These are phyloP conservation scores for Nepenthes gracilis DNA, from an alignment of 148 eudicot genomes.

Conservation along the genomic window DNA sequence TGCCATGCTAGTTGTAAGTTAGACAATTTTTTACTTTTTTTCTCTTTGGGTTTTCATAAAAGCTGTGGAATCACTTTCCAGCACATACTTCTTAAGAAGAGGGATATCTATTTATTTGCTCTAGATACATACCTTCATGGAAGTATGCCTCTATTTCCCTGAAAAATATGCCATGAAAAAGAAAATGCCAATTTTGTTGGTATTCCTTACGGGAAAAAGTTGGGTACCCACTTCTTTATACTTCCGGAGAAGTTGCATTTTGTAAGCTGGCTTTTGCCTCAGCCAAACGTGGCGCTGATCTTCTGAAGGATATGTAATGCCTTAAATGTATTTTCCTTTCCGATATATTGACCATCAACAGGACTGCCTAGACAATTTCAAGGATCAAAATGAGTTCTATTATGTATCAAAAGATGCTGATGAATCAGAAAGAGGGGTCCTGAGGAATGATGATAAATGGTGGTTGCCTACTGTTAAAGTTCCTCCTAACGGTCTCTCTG, in stretches of 20 bases:
- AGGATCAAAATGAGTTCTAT: constrained; percentile 32
- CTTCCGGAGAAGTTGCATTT: no score
- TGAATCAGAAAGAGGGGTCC: constrained; percentile 19
- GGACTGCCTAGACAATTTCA: constrained; percentile 55
- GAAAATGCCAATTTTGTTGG: neutral
- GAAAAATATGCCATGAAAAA: neutral
- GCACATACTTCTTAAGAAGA: no score
- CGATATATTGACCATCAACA: constrained; percentile 8
- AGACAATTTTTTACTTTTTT: neutral
- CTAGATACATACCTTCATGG: no score
- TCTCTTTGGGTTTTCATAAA: neutral
- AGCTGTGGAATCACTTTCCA: no score
- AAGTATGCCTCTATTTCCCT: no score
- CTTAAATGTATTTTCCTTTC: neutral
- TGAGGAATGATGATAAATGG: constrained; percentile 33
- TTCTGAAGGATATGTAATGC: neutral
- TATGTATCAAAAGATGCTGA: constrained; percentile 33
- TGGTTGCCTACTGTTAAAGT: constrained; percentile 45
- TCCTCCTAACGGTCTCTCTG: constrained; percentile 32
- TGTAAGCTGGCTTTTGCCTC: neutral
- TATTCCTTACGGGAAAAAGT: no score
- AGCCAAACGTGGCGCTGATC: neutral
- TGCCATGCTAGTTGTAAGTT: constrained; percentile 75
- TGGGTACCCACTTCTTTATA: no score
- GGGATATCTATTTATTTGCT: no score